Percentiles rank a stretch among this genome's conserved stretches.
These are phyloP conservation scores for Rhizophagus sp. DNA, from an alignment of 192 early-diverging fungal genomes.

Conservation along the genomic window DNA sequence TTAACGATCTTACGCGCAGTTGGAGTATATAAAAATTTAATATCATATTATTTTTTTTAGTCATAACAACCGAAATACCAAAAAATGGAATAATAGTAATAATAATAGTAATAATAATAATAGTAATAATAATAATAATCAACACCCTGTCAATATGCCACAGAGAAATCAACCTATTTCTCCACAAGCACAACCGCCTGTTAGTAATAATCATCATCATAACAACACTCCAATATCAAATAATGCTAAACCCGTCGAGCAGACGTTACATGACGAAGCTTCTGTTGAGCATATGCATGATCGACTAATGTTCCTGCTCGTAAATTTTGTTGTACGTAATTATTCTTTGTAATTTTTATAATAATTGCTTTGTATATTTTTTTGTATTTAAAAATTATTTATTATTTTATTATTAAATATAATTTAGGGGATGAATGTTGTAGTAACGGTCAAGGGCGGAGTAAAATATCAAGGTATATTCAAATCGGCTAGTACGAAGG, in stretches of 20 bases:
- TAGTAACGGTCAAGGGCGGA: slow-evolving; percentile 59
- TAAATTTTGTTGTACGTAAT: slow-evolving; percentile 64
- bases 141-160: slow-evolving; percentile 15
- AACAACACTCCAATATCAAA: slow-evolving; percentile 18
- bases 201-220: slow-evolving; percentile 7
- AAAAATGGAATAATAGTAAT: slow-evolving; percentile 24
- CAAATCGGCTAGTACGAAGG: slow-evolving; percentile 56
- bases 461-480: slow-evolving; percentile 70
- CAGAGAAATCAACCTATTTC: slow-evolving; percentile 19
- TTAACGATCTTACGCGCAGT: neutral
- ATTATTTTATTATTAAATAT: neutral
- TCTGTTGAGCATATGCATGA: slow-evolving; percentile 57
- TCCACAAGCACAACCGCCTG: neutral
- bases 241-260: slow-evolving; percentile 30
- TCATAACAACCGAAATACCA: slow-evolving; percentile 24
- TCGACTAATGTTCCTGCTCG: slow-evolving; percentile 63
- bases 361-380: too few relatives aligned
- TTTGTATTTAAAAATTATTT: neutral
- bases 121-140: slow-evolving; percentile 15
- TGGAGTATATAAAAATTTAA: neutral
- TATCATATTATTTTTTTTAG: neutral
- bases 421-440: slow-evolving; percentile 64
- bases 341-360: neutral
- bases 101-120: slow-evolving; percentile 17
- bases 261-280: slow-evolving; percentile 34